Percentiles rank a stretch among this genome's conserved stretches.
Evolutionary conservation across 2,329 filamentous ascomycete species (phyloP).

Genomic region (Gliomastix tumulicola): DNA sequence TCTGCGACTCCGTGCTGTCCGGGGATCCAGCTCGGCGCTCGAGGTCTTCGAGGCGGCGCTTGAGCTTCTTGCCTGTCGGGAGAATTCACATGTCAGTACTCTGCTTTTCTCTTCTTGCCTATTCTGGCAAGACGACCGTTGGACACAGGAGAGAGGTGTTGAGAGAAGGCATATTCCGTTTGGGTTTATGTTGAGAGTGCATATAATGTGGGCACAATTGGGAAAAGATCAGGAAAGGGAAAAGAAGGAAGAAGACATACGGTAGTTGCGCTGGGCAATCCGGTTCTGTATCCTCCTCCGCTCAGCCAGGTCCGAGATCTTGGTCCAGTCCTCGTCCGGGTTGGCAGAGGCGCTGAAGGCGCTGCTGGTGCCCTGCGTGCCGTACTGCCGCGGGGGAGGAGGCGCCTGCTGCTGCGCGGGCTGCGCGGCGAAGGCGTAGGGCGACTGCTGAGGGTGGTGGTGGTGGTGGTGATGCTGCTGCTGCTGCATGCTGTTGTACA

Average conservation of each 20-base stretch:
- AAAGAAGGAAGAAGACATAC: constrained; percentile 42
- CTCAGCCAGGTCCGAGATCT: constrained; percentile 95
- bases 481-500: too few relatives aligned
- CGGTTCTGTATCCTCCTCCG: constrained; percentile 92
- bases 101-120: too few relatives aligned
- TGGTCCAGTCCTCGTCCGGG: constrained; percentile 97
- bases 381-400: constrained; percentile 55
- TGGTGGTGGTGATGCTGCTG: too few relatives aligned
- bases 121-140: too few relatives aligned
- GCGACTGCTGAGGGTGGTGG: constrained; percentile 10
- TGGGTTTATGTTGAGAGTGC: too few relatives aligned
- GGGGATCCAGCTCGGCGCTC: constrained; percentile 64
- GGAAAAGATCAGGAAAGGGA: background rate
- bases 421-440: constrained; percentile 21
- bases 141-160: too few relatives aligned
- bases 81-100: too few relatives aligned
- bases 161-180: too few relatives aligned
- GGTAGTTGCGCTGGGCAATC: constrained; percentile 96
- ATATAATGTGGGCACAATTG: background rate
- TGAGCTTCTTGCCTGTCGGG: constrained; percentile 75
- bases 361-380: constrained; percentile 75
- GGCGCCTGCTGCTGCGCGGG: constrained; percentile 17
- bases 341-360: constrained; percentile 93
- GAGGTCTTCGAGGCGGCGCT: constrained; percentile 80
- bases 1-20: constrained; percentile 38